These are phyloP conservation scores for Buddleja alternifolia DNA, from an alignment of 257 asterid genomes.

Conservation along the genomic window DNA sequence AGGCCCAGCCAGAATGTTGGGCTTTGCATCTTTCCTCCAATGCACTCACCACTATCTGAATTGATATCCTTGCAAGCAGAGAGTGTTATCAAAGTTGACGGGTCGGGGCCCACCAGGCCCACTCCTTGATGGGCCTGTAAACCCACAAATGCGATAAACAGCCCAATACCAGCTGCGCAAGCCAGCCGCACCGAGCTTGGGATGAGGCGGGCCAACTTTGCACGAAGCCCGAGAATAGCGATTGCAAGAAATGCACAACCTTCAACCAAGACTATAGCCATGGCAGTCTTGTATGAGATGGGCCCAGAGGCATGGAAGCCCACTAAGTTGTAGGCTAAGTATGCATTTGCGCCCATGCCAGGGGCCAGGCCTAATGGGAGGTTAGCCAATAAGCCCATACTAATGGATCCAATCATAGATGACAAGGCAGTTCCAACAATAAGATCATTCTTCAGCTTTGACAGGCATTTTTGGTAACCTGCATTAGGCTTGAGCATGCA, in stretches of 20 bases:
- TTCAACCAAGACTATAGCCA: slow-evolving; percentile 69
- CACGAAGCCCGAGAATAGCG: slow-evolving; percentile 74
- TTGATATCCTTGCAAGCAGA: slow-evolving; percentile 50
- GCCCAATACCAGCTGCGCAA: slow-evolving; percentile 74
- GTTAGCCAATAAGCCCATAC: slow-evolving; percentile 77
- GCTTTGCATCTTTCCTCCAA: slow-evolving; percentile 67
- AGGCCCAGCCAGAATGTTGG: slow-evolving; percentile 79
- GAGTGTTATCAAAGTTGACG: slow-evolving; percentile 49
- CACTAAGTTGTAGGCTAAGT: slow-evolving; percentile 66
- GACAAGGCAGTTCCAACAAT: slow-evolving; percentile 67
- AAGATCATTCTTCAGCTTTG: slow-evolving; percentile 59
- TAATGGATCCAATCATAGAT: slow-evolving; percentile 70
- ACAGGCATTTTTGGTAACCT: slow-evolving; percentile 61
- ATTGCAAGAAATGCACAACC: slow-evolving; percentile 66
- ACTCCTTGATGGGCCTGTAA: slow-evolving; percentile 65
- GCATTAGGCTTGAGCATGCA: slow-evolving; percentile 51
- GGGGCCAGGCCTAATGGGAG: slow-evolving; percentile 81
- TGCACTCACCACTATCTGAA: slow-evolving; percentile 59
- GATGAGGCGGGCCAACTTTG: slow-evolving; percentile 61
- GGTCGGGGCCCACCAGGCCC: slow-evolving; percentile 70
- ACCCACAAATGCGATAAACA: slow-evolving; percentile 77
- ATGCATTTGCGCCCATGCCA: slow-evolving; percentile 82
- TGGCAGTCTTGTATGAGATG: slow-evolving; percentile 60
- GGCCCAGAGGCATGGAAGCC: slow-evolving; percentile 77
- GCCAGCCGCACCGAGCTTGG: slow-evolving; percentile 61